Base-by-base conservation (phyloP, 306 rosid species). In the Vicia faba region DNA sequence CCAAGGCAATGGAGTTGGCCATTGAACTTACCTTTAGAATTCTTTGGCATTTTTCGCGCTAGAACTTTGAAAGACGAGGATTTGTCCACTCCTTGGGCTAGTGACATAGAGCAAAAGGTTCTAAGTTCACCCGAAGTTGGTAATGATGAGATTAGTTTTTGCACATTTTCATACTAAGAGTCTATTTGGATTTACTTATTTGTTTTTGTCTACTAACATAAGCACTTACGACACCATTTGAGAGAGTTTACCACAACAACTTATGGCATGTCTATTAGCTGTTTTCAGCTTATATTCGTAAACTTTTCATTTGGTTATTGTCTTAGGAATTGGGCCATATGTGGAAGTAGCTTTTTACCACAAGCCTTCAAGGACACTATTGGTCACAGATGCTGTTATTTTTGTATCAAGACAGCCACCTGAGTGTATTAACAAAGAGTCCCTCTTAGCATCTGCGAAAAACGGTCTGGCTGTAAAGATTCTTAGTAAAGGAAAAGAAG, bases 1-100 rank as follows among this genome's bases (percentile, higher is more conserved):
- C 97, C 99, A 55, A 88, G 99, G 79, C 99, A 90, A 75, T 93
- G 97, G 97, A 93, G 99, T 81, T 93, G 99, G 99, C 99, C 99
- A 10, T 69, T 93, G 82, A 90, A 93, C 73, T 79, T 93, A 66
- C 99, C 99, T 2, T 79, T 93, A 64, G 95, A 86, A 55, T 93
- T 93, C 79, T 84, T 88, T 0, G 99, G 96, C 33, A 88, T 93
- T 77, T 90, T 93, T 62, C 92, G 91, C 4, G 81, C 99, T 19
- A 88, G 78, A 69, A 86, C 91, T 69, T 84, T 95, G 81, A 65
- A 74, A 79, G 92, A 86, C 1, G 85, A 82, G 16, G 95, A 88
- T 76, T 78, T 69, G 10, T 85, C 92, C 62, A 69, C 86, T 33
- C 96, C 97, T 8, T 90, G 97, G 99, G 85, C 90, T 9, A 80